phyloP scores from a whole-genome alignment of 805 yeast genomes.

The Cyberlindnera xishuangbannaensis region DNA sequence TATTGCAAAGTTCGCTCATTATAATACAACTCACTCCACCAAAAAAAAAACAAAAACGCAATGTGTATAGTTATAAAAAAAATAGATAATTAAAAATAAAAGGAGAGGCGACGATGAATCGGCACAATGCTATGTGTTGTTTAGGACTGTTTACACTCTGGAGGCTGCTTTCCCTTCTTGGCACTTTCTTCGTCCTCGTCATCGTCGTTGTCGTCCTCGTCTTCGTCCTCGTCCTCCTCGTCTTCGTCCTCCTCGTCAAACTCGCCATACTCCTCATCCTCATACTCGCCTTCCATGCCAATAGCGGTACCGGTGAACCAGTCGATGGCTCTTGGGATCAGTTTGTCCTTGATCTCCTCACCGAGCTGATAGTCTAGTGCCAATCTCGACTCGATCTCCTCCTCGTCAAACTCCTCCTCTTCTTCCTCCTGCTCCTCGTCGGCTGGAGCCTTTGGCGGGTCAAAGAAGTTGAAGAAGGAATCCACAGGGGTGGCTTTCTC shows the following conservation, averaged over 20 bases:
- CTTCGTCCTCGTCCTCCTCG: slow-evolving; percentile 29
- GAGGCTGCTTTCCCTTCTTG: slow-evolving; percentile 40
- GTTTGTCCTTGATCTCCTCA: slow-evolving; percentile 91
- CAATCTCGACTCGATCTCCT: slow-evolving; percentile 74
- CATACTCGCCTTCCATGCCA: slow-evolving; percentile 64
- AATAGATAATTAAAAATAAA: no score
- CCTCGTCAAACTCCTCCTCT: slow-evolving; percentile 57
- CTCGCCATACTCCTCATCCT: slow-evolving; percentile 37
- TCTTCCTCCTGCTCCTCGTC: slow-evolving; percentile 49
- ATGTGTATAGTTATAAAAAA: no score
- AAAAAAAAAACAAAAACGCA: no score
- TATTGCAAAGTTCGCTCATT: no score
- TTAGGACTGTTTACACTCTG: slow-evolving; percentile 64
- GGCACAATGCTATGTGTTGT: no score
- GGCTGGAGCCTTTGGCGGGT: slow-evolving; percentile 82
- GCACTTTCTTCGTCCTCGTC: slow-evolving; percentile 28
- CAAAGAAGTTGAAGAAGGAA: slow-evolving; percentile 93
- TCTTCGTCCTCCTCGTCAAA: slow-evolving; percentile 36
- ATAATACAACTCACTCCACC: no score
- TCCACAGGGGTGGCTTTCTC: slow-evolving; percentile 93
- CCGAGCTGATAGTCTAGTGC: slow-evolving; percentile 94
- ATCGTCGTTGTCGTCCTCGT: no score
- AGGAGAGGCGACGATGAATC: no score
- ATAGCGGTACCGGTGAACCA: slow-evolving; percentile 99
- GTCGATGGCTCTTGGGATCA: slow-evolving; percentile 93